Evolutionary conservation across 2,329 filamentous ascomycete genomes (phyloP), one percentile per base, ranked within the genome.

Genomic region (Aspergillus sp.): DNA sequence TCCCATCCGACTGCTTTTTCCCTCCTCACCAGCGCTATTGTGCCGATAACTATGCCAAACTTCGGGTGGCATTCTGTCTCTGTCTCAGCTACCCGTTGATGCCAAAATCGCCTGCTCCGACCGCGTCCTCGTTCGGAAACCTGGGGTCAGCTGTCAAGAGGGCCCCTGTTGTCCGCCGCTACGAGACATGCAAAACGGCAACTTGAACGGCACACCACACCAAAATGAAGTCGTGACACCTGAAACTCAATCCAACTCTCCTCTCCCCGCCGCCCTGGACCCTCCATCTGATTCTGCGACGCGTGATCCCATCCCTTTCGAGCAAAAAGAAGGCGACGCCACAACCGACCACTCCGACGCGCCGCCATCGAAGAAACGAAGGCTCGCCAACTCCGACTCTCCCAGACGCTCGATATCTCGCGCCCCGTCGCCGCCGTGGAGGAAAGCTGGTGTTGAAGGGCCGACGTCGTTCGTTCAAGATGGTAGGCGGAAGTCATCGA

Each of bases 391-490:
- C 15, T 41, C 48, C 20, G 45, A 44, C 11, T 45, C 49, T 14
- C 58, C 51, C 35, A 51, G 53, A 37, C 58, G 55, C 32, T 55
- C 56, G 14, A 60, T 56, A 15, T 55, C 63, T n/a, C 57, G 63
- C 29, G 54, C 58, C 28, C 45, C 56, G 25, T 96, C 89, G 42
- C 91, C 91, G 44, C 91, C 91, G 14, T 98, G 91, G 91, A 96
- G 91, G 66, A 84, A 78, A 51, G 74, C 83, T 41, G 74, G 74
- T 37, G 85, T 82, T 25, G 83, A 93, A 16, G 91, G 91, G 0
- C 91, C 91, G 14, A 91, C 89, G 3, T 82, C 83, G 1, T 88
- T 93, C 55, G 74, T 82, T 28, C 67, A 72, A 39, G 68, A 75
- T 53, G 76, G 76, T 24, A 68, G 68, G 43, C 66, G 76, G 38